Evolutionary conservation across 306 rosid species (phyloP), one percentile per base, ranked within the genome.

Genomic region (Canavalia gladiata): DNA sequence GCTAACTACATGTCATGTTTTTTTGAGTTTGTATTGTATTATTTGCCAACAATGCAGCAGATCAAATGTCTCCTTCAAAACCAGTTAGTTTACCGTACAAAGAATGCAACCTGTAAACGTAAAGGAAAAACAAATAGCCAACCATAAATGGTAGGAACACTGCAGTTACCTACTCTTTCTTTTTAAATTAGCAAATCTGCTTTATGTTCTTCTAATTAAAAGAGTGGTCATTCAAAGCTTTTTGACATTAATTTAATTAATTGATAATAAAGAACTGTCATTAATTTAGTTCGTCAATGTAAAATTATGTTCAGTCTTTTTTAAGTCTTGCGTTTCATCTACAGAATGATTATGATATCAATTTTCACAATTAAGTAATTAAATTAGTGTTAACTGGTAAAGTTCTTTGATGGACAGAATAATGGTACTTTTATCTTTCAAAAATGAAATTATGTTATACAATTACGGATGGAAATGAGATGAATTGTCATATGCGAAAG

Each of bases 101-200:
- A 68, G 56, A 68, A 45, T 28, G 73, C 55, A 43, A 28, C 6
- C 31, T 49, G 59, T 56, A 75, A 3, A 46, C 80, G 46, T 75
- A 33, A 75, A 39, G 54, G 57, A 5, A 60, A 45, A 60, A n/a
- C 70, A 2, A 60, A 25, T 8, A 56, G 77, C 37, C 66, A 73
- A 55, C 67, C 11, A 39, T 28, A 39, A 52, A 7, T 72, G 49
- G 50, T 51, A n/a, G 64, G 50, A 42, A 8, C 64, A 34, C 8
- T 31, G 7, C 45, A 49, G 42, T 50, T 49, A 54, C 49, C 7
- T 72, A 2, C 49, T 51, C 7, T 49, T 50, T 41, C 42, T 7
- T 68, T 8, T 43, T 28, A 28, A 42, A 45, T 9, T 34, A 47
- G 10, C 3, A 8, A 0, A 4, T 11, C 7, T 13, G 1, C 9